A percentile compares a stretch with the other conserved stretches of the same genome.
phyloP scores from a whole-genome alignment of 495 filamentous ascomycete species.

The Trichoderma reesei region DNA sequence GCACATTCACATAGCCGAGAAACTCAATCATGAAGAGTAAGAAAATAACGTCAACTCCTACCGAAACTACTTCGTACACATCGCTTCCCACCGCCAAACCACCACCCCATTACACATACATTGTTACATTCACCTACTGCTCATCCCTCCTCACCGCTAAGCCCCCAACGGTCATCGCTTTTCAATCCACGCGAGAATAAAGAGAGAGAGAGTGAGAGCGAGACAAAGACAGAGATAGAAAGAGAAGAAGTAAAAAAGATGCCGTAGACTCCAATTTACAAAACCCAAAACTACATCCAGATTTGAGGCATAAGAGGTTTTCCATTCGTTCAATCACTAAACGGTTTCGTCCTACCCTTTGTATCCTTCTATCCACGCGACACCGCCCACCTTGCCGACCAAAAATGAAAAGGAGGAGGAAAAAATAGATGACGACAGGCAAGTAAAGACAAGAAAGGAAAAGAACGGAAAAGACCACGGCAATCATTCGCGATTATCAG shows the following conservation, averaged over 20 bases:
- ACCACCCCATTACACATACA: background rate
- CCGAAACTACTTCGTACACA: background rate
- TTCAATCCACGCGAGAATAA: background rate
- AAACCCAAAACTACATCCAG: conserved; percentile 9
- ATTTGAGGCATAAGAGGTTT: conserved; percentile 9
- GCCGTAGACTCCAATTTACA: conserved; percentile 6
- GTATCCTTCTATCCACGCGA: conserved; percentile 7
- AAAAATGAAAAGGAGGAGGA: background rate
- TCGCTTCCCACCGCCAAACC: background rate
- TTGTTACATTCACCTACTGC: background rate
- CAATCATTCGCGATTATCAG: background rate
- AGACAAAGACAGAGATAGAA: background rate
- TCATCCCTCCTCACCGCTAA: background rate
- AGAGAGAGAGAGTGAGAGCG: background rate
- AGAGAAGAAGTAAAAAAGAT: background rate
- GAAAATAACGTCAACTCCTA: background rate
- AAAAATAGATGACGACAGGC: too few species aligned
- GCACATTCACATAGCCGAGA: background rate
- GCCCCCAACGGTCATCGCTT: background rate
- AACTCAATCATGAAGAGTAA: background rate
- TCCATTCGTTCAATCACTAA: conserved; percentile 1
- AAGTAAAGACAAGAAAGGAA: too few species aligned
- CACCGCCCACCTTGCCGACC: background rate
- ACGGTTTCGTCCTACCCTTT: conserved; percentile 7
- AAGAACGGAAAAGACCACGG: background rate